Evolutionary conservation across 441 rosid species (phyloP), one percentile per base, ranked within the genome.

Genomic region (California macrophylla): DNA sequence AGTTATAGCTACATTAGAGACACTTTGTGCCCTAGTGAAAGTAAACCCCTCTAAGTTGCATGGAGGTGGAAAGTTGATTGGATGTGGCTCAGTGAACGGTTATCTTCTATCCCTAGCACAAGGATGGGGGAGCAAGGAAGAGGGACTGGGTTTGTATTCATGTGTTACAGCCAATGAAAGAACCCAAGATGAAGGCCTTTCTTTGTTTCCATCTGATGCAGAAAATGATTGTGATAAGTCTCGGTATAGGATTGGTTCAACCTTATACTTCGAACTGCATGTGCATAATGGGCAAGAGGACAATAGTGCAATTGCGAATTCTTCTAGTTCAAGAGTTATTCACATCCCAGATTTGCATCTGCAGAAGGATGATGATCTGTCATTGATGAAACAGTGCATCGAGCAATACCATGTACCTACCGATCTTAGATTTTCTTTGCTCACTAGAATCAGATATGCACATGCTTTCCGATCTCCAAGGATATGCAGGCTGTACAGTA

Each of bases 121-220:
- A 72, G 99, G 99, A 13, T 95, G 99, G 99, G 98, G 99, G 70
- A 95, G 97, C 84, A 94, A 94, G 82, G 99, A 92, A 80, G 99
- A 94, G 78, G 99, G 99, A n/a, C 75, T 92, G 84, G 98, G 98
- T 69, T 82, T 94, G 73, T 92, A 90, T 80, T 92, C 99, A 15
- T 90, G 96, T 77, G 87, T 95, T 71, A 85, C 86, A 70, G 93
- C 97, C 71, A 92, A 92, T 79, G 99, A 95, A 77, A 89, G 84
- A 75, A 83, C 85, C 72, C 90, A 86, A 71, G 98, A 88, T 71
- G 97, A 85, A 76, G 98, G 98, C 70, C 81, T 95, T 5, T 85
- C 78, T 78, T 82, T 92, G 75, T 92, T 95, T 82, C 98, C 99
- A 69, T 84, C 89, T 8, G 91, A 87, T 73, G 71, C 78, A 68